Percentiles rank a stretch among this genome's conserved stretches.
Conservation (phyloP, 495 filamentous ascomycete species). For the Monascus purpureus region DNA sequence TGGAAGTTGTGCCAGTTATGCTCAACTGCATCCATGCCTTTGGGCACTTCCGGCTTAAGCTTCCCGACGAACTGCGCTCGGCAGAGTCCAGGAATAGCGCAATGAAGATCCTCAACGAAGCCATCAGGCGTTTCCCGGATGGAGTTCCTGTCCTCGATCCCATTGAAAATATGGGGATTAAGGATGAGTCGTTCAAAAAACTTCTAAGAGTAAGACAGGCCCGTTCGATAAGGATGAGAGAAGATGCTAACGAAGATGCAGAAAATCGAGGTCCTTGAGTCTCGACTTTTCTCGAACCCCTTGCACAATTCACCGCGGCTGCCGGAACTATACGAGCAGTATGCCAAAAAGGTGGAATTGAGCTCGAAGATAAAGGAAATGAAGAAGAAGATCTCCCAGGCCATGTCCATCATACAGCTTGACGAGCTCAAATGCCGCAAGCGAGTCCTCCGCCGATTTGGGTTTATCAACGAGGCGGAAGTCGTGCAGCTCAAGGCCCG, state of each 20-base stretch:
- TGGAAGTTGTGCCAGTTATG: conserved; percentile 76
- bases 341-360: conserved; percentile 64
- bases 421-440: conserved; percentile 94
- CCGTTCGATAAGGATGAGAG: not conserved
- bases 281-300: conserved; percentile 74
- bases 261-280: conserved; percentile 95
- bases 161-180: conserved; percentile 88
- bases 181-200: conserved; percentile 83
- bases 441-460: conserved; percentile 88
- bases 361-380: conserved; percentile 64
- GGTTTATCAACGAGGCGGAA: conserved; percentile 87
- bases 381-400: conserved; percentile 74
- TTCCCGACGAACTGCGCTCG: conserved; percentile 57
- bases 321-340: conserved; percentile 68
- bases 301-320: conserved; percentile 79
- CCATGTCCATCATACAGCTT: conserved; percentile 74
- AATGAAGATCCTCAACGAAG: conserved; percentile 57
- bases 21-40: conserved; percentile 72
- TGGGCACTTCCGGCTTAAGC: conserved; percentile 60
- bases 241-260: conserved; percentile 9
- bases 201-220: conserved; percentile 64
- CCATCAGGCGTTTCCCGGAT: conserved; percentile 78
- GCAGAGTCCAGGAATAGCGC: conserved; percentile 47
- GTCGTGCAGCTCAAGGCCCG: conserved; percentile 91
- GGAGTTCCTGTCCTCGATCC: conserved; percentile 80